Conservation (phyloP, 345 rosid species). For the Turnera subulata region DNA sequence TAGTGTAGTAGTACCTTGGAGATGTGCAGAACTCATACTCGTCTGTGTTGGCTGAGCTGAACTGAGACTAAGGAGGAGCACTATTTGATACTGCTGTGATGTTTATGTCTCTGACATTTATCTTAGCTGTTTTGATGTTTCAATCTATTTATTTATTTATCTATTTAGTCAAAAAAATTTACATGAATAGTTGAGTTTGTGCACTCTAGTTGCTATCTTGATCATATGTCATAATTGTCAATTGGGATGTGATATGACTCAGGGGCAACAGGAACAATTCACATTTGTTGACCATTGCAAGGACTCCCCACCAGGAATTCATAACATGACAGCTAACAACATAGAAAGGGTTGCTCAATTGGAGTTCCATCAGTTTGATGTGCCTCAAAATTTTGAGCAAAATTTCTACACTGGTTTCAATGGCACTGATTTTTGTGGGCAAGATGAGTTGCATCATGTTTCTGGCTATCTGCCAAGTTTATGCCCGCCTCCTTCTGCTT, state of each 20-base stretch:
- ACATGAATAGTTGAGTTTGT: too few species aligned
- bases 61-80: too few species aligned
- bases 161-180: too few species aligned
- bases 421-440: constrained; percentile 42
- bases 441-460: constrained; percentile 49
- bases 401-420: constrained; percentile 48
- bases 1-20: too few species aligned
- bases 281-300: constrained; percentile 53
- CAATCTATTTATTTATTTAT: too few species aligned
- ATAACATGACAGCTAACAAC: constrained; percentile 24
- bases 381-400: constrained; percentile 62
- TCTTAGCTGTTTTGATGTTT: too few species aligned
- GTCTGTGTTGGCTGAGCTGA: too few species aligned
- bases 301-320: constrained; percentile 39
- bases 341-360: constrained; percentile 42
- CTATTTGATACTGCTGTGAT: too few species aligned
- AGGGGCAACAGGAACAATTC: constrained; percentile 55
- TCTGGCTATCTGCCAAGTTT: constrained; percentile 57
- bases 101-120: too few species aligned
- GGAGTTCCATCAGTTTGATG: constrained; percentile 65
- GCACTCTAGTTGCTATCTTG: neutral
- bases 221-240: constrained; percentile 12
- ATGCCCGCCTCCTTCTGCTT: constrained; percentile 88
- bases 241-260: constrained; percentile 49
- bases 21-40: too few species aligned